Evolutionary conservation across 2,329 filamentous ascomycete genomes (phyloP), one percentile per base, ranked within the genome.

Genomic region (Apiospora aurea): DNA sequence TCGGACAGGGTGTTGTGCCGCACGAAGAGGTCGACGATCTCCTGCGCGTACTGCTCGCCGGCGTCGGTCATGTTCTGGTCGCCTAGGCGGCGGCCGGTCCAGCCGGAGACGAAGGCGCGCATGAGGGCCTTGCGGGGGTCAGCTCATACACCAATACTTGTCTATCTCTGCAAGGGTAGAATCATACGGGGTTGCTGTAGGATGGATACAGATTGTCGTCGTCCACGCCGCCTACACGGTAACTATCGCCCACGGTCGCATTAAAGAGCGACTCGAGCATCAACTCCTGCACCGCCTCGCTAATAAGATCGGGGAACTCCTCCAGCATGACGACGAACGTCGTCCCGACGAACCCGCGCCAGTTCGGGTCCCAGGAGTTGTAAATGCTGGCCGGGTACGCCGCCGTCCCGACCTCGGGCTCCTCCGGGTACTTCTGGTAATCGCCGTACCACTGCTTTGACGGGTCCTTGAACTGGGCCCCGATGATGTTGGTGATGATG

Each of bases 301-400:
- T 81, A 4, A 87, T 74, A 0, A 91, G 81, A 71, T 86, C 77
- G 0, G 83, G 78, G 70, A 88, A 91, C 74, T 91, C 89, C 76
- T 91, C 89, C 29, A 90, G 81, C 38, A 86, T 86, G 53, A 91
- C 81, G 38, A 91, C 85, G 18, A 91, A 83, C 0, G 88, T 85
- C 0, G 88, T 90, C 16, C 88, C 88, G 46, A 91, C 83, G 71
- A 92, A 91, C 0, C 89, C 89, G 69, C 90, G 83, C 89, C 89
- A 91, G 73, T 92, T 91, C 1, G 89, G 89, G 74, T 91, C 90
- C 87, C 88, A 91, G 0, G n/a, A 51, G 18, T 67, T 66, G 41
- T 67, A 61, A 18, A 66, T 69, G 14, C n/a, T n/a, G 2, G 71
- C 38, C 0, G 84, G 83, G 73, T 91, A 91, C 21, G 81, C 79